Conservation (phyloP, 768 basidiomycete genomes). For the Boletus subparvulus region DNA sequence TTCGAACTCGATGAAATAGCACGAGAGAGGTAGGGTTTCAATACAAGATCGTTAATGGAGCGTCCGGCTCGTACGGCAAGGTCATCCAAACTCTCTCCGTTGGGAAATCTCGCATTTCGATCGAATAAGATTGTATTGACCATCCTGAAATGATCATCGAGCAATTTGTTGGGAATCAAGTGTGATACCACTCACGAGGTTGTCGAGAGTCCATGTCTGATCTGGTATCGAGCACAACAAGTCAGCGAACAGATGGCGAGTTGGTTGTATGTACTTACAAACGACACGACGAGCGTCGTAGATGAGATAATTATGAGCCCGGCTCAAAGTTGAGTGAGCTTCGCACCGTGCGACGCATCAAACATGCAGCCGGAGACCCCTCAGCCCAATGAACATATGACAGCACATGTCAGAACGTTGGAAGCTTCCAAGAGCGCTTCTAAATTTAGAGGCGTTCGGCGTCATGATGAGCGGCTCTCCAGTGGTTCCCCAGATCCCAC, state of each 20-base stretch:
- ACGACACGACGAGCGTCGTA: constrained; percentile 24
- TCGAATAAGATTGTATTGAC: constrained; percentile 48
- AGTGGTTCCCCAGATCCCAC: not conserved
- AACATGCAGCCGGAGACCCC: no score
- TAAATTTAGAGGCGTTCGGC: no score
- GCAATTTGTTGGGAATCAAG: constrained; percentile 27
- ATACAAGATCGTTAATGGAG: constrained; percentile 50
- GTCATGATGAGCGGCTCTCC: not conserved
- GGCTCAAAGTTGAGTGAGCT: no score
- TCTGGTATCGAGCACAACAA: constrained; percentile 34
- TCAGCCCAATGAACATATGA: no score
- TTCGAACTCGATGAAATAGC: constrained; percentile 37
- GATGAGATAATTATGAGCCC: not conserved
- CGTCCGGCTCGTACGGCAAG: constrained; percentile 52
- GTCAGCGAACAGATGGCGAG: not conserved
- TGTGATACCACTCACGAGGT: constrained; percentile 47
- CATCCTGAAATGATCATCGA: constrained; percentile 51
- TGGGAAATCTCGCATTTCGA: constrained; percentile 57
- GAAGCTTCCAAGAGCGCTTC: no score
- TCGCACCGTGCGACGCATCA: no score
- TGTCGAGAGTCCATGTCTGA: constrained; percentile 76
- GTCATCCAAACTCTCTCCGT: constrained; percentile 71
- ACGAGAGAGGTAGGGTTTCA: constrained; percentile 51
- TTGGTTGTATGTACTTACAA: constrained; percentile 25
- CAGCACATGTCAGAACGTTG: no score